Evolutionary conservation across 176 grass and related monocot species (phyloP), one percentile per base, ranked within the genome.

Genomic region (Zizania latifolia): DNA sequence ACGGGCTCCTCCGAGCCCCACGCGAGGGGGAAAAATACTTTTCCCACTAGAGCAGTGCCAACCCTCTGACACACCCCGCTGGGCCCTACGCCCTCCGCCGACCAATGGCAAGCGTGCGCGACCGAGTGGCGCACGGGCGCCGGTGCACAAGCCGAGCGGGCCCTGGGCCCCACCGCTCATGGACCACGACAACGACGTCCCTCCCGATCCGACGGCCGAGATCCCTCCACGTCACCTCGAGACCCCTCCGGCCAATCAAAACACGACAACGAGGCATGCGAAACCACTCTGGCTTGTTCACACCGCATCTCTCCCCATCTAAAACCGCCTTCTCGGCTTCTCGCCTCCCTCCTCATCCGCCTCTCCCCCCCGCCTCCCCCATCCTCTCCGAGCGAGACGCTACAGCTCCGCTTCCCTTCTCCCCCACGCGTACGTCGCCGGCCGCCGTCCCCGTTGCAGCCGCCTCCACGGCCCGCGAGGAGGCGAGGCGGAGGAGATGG

Each of bases 261-360:
- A 78, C 0, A 40, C 88, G 56, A 91, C 88, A 91, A 73, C 88
- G 26, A 2, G 5, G 6, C 60, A 0, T 0, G 1, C 0, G 6
- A 83, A 90, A 85, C 85, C 81, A 46, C 81, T 17, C 8, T 19
- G 74, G 89, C 83, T 76, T 86, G 23, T n/a, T 54, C 0, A 81
- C 35, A 85, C 75, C 70, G 50, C 83, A 65, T 34, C 19, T 45
- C 54, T 4, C 6, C 17, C 28, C 58, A 84, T 89, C 66, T 70
- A 68, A 80, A 83, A 77, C 74, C 58, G 16, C 67, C 66, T 17
- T 3, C 8, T 8, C 39, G 46, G 55, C 40, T 35, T 35, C 29
- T 36, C 28, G 34, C 46, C 28, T 66, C 59, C 28, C n/a, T 22
- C 8, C 21, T 45, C 35, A 13, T 54, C 24, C 16, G 17, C 5